Evolutionary conservation across 2,329 filamentous ascomycete genomes (phyloP).

Genomic region (Fusarium agapanthi): DNA sequence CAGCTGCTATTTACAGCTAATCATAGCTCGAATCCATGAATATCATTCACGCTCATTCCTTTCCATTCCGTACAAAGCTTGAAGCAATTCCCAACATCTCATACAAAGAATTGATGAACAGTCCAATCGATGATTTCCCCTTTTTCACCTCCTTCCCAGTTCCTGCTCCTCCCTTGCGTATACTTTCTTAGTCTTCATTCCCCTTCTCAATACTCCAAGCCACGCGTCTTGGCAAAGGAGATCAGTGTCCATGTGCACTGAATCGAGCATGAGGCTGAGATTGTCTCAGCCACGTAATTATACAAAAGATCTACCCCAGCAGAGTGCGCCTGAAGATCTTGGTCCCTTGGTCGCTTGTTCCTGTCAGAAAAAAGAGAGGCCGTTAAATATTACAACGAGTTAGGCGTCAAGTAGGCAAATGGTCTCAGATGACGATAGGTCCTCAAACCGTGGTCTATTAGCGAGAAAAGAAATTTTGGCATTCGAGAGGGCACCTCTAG

Average conservation of each 20-base stretch:
- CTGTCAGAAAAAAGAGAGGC: background rate
- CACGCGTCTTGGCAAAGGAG: background rate
- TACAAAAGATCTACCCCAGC: conserved; percentile 23
- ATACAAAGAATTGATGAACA: background rate
- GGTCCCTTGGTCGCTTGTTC: conserved; percentile 2
- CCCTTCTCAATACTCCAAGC: background rate
- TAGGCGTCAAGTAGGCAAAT: conserved; percentile 29
- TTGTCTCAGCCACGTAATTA: conserved; percentile 21
- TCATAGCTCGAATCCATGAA: conserved; percentile 15
- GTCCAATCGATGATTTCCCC: background rate
- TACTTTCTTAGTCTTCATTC: background rate
- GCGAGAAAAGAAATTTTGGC: conserved; percentile 9
- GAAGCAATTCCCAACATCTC: conserved; percentile 1
- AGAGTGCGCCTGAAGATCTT: background rate
- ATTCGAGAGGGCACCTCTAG: conserved; percentile 41
- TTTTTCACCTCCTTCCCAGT: background rate
- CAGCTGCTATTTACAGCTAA: background rate
- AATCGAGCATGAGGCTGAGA: conserved; percentile 14
- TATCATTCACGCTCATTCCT: background rate
- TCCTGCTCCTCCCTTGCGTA: conserved; percentile 16
- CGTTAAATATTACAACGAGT: conserved; percentile 38
- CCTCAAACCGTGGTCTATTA: conserved; percentile 18
- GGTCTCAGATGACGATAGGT: conserved; percentile 11
- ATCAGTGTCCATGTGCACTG: conserved; percentile 11
- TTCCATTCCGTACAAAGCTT: conserved; percentile 7